Base-by-base conservation (phyloP, 495 filamentous ascomycete genomes). In the Aspergillus incahuasiensis region DNA sequence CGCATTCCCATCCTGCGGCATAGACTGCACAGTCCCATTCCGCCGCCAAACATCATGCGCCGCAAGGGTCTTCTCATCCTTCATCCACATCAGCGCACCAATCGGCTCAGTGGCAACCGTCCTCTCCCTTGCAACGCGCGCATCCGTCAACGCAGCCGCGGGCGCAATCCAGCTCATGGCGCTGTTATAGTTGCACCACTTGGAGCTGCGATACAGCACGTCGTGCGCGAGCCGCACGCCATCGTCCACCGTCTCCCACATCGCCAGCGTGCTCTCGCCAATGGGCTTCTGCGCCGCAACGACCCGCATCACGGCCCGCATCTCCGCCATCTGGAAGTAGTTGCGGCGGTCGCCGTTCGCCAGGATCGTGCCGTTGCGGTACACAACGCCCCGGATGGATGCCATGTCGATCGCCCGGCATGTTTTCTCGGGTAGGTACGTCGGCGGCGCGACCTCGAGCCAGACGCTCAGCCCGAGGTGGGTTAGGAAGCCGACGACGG, bases 121-220 rank as follows among this genome's bases (percentile, higher is more conserved):
- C 28, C 41, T 52, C 2, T 18, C 32, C 0, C 38, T 28, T 1
- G 58, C 58, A 2, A 49, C 39, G 0, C 19, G 18, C 1, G 58
- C 52, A 28, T 60, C 54, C 12, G 52, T 56, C 42, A 60, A 15
- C 2, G 53, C 52, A 16, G 52, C 12, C 20, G 41, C 16, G 2
- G 58, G 42, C 5, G 41, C 58, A 15, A 60, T 56, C 52, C 53
- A 60, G 41, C 46, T 52, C 58, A 60, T 48, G 5, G 58, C 52
- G 25, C 58, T 60, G 53, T 60, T 56, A 16, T 60, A 60, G 35
- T 60, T 60, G 48, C 58, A 60, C 58, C 58, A 60, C 35, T 60
- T 60, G 43, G 51, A 60, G 16, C 41, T 60, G 48, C 58, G 58
- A 13, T 55, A 40, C 0, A 60, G 32, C 1, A 60, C 58, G 12